Evolutionary conservation across 2,329 filamentous ascomycete species (phyloP), one percentile per base, ranked within the genome.

Genomic region (Alternaria hordeiaustralica): DNA sequence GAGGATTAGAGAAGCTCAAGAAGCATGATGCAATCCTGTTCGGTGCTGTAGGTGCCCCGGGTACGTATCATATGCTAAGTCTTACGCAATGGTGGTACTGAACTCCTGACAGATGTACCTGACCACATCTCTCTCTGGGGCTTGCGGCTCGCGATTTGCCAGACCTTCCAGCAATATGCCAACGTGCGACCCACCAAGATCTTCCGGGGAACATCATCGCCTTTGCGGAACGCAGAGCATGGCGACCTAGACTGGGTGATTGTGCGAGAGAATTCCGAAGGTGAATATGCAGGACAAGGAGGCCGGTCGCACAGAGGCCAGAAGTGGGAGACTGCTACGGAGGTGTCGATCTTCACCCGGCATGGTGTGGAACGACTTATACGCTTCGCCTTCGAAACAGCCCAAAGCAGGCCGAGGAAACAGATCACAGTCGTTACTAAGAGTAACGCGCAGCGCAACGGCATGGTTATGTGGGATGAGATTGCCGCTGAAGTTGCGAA

Each of bases 391-490:
- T 90, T 90, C 66, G 86, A 90, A 75, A 85, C 83, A 5, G 88
- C 88, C 0, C 84, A 83, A 65, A 84, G 82, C 67, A 79, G 88
- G 4, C 86, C 86, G 0, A 82, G 85, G 44, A 89, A 88, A 78
- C 79, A 85, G 11, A 71, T 90, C 33, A 90, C 88, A 0, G 85
- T 90, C 1, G 88, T 90, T 4, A 89, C 88, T 0, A 90, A 90
- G 79, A 88, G 86, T 47, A 90, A 90, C 72, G 88, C 88, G 0
- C 88, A 89, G 76, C 82, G 88, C 0, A 89, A 90, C 58, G 88
- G 88, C 0, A 89, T 90, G 88, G 88, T 90, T 1, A 83, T 90
- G 61, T 90, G 88, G 89, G 88, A 90, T 70, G 87, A 90, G 68
- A 83, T 90, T 11, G 87, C 87, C 0, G 79, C 77, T 0, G 81